A percentile compares a stretch with the other conserved stretches of the same genome.
Evolutionary conservation across 2,329 filamentous ascomycete genomes (phyloP).

Genomic region (Colletotrichum godetiae): DNA sequence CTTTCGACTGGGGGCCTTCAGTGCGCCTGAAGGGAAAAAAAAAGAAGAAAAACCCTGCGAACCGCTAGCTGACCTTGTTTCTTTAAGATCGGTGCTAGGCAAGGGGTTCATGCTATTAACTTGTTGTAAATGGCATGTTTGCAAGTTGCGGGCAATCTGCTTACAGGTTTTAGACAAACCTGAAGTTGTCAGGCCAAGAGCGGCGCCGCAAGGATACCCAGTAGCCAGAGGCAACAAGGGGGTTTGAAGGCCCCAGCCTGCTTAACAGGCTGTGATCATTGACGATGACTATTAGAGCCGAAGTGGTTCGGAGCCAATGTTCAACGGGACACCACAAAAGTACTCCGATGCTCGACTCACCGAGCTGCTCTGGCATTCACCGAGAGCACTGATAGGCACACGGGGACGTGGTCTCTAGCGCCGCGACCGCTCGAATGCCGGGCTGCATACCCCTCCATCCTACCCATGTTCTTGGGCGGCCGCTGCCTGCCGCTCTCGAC

Average conservation of each 20-base stretch:
- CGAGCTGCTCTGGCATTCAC: background rate
- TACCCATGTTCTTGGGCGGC: background rate
- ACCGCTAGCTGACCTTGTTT: background rate
- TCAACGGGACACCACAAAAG: background rate
- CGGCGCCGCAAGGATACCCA: background rate
- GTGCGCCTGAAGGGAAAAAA: background rate
- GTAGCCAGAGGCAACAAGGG: background rate
- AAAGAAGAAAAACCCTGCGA: background rate
- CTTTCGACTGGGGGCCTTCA: background rate
- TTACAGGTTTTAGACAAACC: background rate
- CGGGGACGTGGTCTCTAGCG: background rate
- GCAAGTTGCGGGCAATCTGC: background rate
- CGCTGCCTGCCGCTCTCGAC: background rate
- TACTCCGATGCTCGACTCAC: background rate
- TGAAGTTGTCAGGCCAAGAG: background rate
- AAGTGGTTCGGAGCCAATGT: background rate
- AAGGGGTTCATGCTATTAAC: background rate
- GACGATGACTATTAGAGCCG: background rate
- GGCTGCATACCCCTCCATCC: background rate
- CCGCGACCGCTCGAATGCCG: background rate
- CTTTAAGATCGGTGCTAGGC: background rate
- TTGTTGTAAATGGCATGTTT: background rate
- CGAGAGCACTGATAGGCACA: background rate
- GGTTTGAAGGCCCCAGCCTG: background rate
- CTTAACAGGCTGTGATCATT: background rate